Evolutionary conservation across 352 stramenopile species (phyloP).

Genomic region (Blastocystis sp.): DNA sequence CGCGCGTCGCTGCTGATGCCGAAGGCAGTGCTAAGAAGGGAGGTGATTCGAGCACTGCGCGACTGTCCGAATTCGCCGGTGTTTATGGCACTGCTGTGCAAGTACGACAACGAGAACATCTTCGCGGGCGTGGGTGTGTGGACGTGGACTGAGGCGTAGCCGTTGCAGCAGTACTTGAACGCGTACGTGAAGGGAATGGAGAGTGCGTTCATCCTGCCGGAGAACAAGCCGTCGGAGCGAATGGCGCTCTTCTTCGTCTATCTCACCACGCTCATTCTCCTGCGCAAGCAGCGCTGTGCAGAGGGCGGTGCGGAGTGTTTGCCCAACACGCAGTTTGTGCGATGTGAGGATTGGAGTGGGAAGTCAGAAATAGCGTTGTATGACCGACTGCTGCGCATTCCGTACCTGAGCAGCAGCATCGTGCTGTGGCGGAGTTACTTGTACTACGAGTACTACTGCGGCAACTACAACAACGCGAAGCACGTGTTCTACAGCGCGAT

Average conservation of each 20-base stretch:
- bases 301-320: not conserved
- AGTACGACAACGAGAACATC: constrained; percentile 38
- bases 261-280: constrained; percentile 25
- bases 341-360: not conserved
- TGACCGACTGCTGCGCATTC: constrained; percentile 43
- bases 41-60: constrained; percentile 17
- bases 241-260: constrained; percentile 34
- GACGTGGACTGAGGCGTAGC: not conserved
- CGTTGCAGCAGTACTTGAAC: constrained; percentile 46
- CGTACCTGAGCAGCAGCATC: constrained; percentile 29
- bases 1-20: not conserved
- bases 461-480: constrained; percentile 56
- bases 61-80: constrained; percentile 7
- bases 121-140: constrained; percentile 7
- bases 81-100: constrained; percentile 9
- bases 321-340: constrained; percentile 21
- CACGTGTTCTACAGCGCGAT: constrained; percentile 58
- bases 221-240: constrained; percentile 52
- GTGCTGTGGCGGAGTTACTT: constrained; percentile 54
- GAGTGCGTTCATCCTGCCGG: constrained; percentile 37
- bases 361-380: constrained; percentile 23
- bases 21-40: constrained; percentile 11
- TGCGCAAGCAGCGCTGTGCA: constrained; percentile 20
- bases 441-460: constrained; percentile 40
- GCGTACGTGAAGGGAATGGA: constrained; percentile 31